Base-by-base conservation (phyloP, 768 basidiomycete species). In the Royoungia palumana region DNA sequence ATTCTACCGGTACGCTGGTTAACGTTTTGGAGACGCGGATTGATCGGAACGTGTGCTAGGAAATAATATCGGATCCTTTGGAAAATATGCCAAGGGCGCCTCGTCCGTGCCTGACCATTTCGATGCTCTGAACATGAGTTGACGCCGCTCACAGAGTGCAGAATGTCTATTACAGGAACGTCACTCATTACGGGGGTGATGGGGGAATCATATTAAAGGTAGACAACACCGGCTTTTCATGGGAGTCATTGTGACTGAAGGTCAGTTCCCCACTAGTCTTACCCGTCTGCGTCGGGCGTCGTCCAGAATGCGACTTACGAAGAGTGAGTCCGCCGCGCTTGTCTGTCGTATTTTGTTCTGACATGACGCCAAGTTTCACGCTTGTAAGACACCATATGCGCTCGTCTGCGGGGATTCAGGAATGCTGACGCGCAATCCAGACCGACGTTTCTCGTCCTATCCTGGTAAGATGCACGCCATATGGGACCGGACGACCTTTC, bases 1-100 rank as follows among this genome's bases (percentile, higher is more conserved):
- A 53, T 47, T 48, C 58, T 37, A 38, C 1, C 4, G 47, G 46
- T 61, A 34, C n/a, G 16, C 22, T 12, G 8, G 14, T 14, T 13
- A n/a, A 1, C 0, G 25, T 25, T 14, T 46, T 3, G 24, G 16
- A 32, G 30, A n/a, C n/a, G n/a, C n/a, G n/a, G 30, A 14, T 14
- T 32, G 30, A 32, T 32, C 30, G 11, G 30, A 9, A 35, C 10
- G 11, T 41, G 16, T 30, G 11, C 1, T 28, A 61, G 59, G 59
- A 5, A 46, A 55, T 12, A 54, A 54, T n/a, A 47, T 58, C 8
- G 49, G 49, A 19, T 54, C 49, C 8, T 58, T 62, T 34, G 55
- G 51, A 4, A 1, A 28, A 5, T 2, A 13, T 6, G 41, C 2
- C 9, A 21, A 20, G 17, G 37, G 10, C 21, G 56, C 19, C 34